Base-by-base conservation (phyloP, 768 basidiomycete species). In the Podaxis sp. region DNA sequence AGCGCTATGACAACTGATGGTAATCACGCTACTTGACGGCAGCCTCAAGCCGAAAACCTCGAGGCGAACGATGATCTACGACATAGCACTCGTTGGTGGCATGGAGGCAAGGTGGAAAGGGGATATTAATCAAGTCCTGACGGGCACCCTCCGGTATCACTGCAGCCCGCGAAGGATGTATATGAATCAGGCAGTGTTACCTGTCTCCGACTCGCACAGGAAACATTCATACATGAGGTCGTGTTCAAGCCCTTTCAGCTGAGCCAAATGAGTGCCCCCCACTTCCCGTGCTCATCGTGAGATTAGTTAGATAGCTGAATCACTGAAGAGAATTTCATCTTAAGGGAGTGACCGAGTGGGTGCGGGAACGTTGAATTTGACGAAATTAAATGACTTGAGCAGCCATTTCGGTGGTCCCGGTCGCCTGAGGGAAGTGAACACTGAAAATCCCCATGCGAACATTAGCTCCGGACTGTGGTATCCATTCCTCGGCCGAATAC, bases 151-250 rank as follows among this genome's bases (percentile, higher is more conserved):
- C 54, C 54, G 54, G 38, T 56, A 20, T 22, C 38, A 26, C 54
- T 56, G 22, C 54, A 56, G 37, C 26, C 26, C 37, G 54, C 37
- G 37, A 40, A 49, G 46, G 17, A 26, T 57, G 30, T 22, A 30
- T 17, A 60, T 60, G 59, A 60, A 53, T 10, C 28, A 40, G 59
- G 59, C 59, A 53, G 59, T 60, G 58, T 13, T 12, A 28, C 20
- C 4, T 24, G 36, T 50, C 24, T 17, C 51, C 59, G 51, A 53
- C n/a, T 38, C 22, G 51, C 15, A 53, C 40, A 44, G 28, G 40
- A 8, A 33, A 30, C 20, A 40, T 30, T 11, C 20, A 53, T 20
- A n/a, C 26, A 50, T 44, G 57, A 58, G 36, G 22, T 40, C 26
- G 49, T 38, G 20, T 40, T 54, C 51, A 30, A 36, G 41, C 33